Percentiles rank a stretch among this genome's conserved stretches.
phyloP scores from a whole-genome alignment of 2,329 filamentous ascomycete genomes.

The Fusarium mangiferae region DNA sequence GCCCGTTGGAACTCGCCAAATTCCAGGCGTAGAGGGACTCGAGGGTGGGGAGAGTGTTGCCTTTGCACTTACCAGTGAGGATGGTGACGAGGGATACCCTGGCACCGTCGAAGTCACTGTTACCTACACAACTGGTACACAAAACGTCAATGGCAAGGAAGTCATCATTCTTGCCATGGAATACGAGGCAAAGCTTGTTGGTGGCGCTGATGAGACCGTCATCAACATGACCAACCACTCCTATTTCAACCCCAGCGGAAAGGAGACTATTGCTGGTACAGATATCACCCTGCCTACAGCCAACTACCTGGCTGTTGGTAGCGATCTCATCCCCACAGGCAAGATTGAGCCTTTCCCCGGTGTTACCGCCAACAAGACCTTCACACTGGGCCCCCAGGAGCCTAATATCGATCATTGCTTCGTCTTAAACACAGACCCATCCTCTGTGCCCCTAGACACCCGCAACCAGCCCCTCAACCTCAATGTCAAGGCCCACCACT shows the following conservation, averaged over 20 bases:
- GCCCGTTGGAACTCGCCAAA: constrained; percentile 61
- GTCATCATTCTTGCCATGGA: constrained; percentile 83
- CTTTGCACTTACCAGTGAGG: constrained; percentile 74
- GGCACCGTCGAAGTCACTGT: constrained; percentile 83
- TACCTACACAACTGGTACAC: constrained; percentile 80
- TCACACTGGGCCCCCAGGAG: constrained; percentile 75
- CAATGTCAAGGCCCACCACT: constrained; percentile 78
- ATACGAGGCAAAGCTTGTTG: constrained; percentile 86
- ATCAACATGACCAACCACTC: constrained; percentile 97
- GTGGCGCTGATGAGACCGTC: constrained; percentile 85
- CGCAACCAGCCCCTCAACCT: constrained; percentile 69
- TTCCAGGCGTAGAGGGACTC: constrained; percentile 62
- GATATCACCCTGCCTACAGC: constrained; percentile 73
- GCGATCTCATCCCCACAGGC: constrained; percentile 77
- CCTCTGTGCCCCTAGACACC: constrained; percentile 72
- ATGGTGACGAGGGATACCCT: constrained; percentile 91
- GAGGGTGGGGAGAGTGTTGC: constrained; percentile 73
- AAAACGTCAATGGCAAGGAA: constrained; percentile 69
- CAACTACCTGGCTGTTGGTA: constrained; percentile 78
- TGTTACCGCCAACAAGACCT: constrained; percentile 72
- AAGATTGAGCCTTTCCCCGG: constrained; percentile 72
- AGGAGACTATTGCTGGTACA: constrained; percentile 64
- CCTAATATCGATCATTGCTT: constrained; percentile 94
- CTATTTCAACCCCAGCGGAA: constrained; percentile 73
- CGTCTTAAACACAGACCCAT: constrained; percentile 73